Evolutionary conservation across 306 rosid genomes (phyloP).

Genomic region (Quercus parvula): DNA sequence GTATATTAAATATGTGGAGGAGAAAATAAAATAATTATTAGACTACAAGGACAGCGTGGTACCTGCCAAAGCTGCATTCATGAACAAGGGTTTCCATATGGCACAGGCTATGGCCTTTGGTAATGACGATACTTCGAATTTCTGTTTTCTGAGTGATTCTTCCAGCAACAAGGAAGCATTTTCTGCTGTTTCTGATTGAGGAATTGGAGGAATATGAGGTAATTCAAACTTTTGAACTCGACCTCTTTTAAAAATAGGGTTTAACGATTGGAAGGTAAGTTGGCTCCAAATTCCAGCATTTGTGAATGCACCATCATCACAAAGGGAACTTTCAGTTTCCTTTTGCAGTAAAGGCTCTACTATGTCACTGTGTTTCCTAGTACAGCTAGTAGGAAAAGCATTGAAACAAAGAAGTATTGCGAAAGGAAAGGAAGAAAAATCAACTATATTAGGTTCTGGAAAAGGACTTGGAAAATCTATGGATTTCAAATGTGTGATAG

Average conservation of each 20-base stretch:
- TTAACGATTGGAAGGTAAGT: conserved; percentile 68
- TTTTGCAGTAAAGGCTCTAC: conserved; percentile 45
- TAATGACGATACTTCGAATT: conserved; percentile 34
- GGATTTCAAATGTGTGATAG: too few species aligned
- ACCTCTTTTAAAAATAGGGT: conserved; percentile 65
- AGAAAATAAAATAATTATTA: neutral
- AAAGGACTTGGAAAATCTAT: too few species aligned
- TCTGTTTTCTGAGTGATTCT: conserved; percentile 41
- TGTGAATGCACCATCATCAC: conserved; percentile 26
- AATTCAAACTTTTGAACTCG: conserved; percentile 60
- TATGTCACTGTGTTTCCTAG: conserved; percentile 31
- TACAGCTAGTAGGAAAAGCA: neutral
- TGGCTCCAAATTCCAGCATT: conserved; percentile 66
- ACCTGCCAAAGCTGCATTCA: conserved; percentile 86
- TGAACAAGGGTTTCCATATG: conserved; percentile 49
- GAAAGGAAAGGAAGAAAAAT: too few species aligned
- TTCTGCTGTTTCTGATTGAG: conserved; percentile 66
- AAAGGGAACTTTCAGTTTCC: conserved; percentile 18
- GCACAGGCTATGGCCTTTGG: conserved; percentile 53
- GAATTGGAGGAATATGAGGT: conserved; percentile 61
- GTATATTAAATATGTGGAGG: neutral
- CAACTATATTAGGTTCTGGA: too few species aligned
- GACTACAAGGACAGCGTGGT: neutral
- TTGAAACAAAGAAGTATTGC: too few species aligned
- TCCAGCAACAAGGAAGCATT: conserved; percentile 51